Conservation (phyloP, 805 yeast species). For the Wickerhamomyces bisporus region DNA sequence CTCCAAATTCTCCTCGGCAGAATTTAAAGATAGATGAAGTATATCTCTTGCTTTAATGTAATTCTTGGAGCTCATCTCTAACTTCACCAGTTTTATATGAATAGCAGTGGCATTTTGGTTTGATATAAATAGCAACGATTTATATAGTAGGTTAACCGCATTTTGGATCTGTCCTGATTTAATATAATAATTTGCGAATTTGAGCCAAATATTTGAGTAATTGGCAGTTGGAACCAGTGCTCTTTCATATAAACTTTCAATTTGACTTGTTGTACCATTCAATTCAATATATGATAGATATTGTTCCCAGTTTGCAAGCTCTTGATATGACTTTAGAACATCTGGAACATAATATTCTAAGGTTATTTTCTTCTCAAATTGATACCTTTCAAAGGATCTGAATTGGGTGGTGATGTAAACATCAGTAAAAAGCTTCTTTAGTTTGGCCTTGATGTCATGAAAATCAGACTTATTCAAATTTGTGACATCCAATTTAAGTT, state of each 20-base stretch:
- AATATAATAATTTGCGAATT: slow-evolving; percentile 39
- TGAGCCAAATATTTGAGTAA: slow-evolving; percentile 46
- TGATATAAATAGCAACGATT: slow-evolving; percentile 27
- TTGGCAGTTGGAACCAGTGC: slow-evolving; percentile 40
- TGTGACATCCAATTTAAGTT: slow-evolving; percentile 12
- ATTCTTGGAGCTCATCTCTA: slow-evolving; percentile 36
- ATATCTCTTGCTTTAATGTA: slow-evolving; percentile 29
- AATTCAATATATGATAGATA: slow-evolving; percentile 53
- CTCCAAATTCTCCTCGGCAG: slow-evolving; percentile 26
- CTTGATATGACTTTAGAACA: slow-evolving; percentile 32
- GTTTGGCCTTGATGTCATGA: slow-evolving; percentile 29
- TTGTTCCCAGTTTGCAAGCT: slow-evolving; percentile 52
- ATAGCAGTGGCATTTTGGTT: slow-evolving; percentile 24
- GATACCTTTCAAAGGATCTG: slow-evolving; percentile 42
- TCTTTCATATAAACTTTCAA: slow-evolving; percentile 39
- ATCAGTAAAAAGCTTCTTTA: slow-evolving; percentile 47
- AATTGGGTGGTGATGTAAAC: slow-evolving; percentile 52
- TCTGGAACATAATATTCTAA: slow-evolving; percentile 34
- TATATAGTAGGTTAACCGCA: slow-evolving; percentile 36
- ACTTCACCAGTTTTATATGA: slow-evolving; percentile 36
- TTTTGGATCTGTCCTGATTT: slow-evolving; percentile 24
- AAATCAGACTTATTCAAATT: slow-evolving; percentile 9
- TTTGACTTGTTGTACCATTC: slow-evolving; percentile 11
- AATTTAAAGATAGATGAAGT: slow-evolving; percentile 17
- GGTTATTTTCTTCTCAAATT: slow-evolving; percentile 40